Evolutionary conservation across 192 early-diverging fungal genomes (phyloP).

Genomic region (Coemansia sp.): DNA sequence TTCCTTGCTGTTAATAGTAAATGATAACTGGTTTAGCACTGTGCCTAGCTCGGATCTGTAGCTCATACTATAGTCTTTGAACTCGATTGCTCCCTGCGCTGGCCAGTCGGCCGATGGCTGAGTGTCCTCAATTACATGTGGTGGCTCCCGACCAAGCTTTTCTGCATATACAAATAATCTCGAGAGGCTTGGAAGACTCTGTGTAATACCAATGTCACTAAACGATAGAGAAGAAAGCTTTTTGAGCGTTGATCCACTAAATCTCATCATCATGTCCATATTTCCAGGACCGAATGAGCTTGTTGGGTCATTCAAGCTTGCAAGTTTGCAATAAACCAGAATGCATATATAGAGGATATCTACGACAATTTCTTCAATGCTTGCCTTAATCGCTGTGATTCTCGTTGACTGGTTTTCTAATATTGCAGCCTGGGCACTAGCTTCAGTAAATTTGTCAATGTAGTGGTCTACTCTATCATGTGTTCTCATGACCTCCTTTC

Average conservation of each 20-base stretch:
- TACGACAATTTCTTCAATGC: not conserved
- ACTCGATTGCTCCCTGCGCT: constrained; percentile 38
- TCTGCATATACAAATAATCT: constrained; percentile 23
- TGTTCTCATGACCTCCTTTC: constrained; percentile 8
- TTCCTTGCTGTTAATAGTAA: constrained; percentile 55
- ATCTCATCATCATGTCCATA: constrained; percentile 11
- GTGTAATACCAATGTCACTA: not conserved
- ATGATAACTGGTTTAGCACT: constrained; percentile 41
- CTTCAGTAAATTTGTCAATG: not conserved
- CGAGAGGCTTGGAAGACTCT: not conserved
- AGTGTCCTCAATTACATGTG: constrained; percentile 56
- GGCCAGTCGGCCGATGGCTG: constrained; percentile 56
- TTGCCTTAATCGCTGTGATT: not conserved
- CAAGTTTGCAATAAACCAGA: constrained; percentile 6
- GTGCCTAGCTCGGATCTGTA: constrained; percentile 34
- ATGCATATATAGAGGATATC: constrained; percentile 13
- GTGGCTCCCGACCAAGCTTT: constrained; percentile 61
- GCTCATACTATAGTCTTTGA: constrained; percentile 50
- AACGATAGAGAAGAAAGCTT: constrained; percentile 9
- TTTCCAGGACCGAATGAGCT: constrained; percentile 8
- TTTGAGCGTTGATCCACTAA: not conserved
- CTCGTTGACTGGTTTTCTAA: not conserved
- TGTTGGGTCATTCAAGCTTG: not conserved
- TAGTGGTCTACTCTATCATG: constrained; percentile 3
- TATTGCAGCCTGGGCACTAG: not conserved